Evolutionary conservation across 2,329 filamentous ascomycete genomes (phyloP), one percentile per base, ranked within the genome.

Genomic region (Dothiorella sarmentorum): DNA sequence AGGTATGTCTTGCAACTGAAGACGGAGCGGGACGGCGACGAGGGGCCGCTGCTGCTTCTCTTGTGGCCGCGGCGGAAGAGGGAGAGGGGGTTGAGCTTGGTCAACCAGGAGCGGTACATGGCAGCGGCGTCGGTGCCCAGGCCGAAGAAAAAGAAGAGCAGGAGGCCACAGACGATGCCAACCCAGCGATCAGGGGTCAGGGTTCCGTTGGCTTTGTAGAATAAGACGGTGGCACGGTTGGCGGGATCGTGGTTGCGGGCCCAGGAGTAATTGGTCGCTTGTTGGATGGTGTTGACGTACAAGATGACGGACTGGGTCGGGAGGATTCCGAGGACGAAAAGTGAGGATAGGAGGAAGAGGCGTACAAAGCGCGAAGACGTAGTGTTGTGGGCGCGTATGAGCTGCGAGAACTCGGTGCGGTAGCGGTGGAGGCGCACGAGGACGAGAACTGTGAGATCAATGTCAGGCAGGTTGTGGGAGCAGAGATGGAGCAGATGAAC

Each of bases 61-160:
- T 9, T 4, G 20, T 18, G 27, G 27, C 11, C 13, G 27, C 13
- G 5, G 17, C 4, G 7, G 35, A 31, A 24, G 17, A 38, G 20
- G 17, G n/a, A 4, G 27, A 38, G 5, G 47, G 81, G 62, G 0
- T 79, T 78, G 24, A 80, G 49, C n/a, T 67, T 69, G 22, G 73
- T 61, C 43, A 81, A 65, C 59, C 76, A 73, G 3, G 70, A 68
- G 55, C 74, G 74, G 66, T 86, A 87, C 69, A 83, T 80, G 22
- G 74, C 72, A 3, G 75, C 72, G 0, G 85, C 85, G 65, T 89
- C 86, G 24, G 74, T 75, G 27, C 85, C 86, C 15, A 85, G 79
- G 7, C 86, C 86, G 63, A 88, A 88, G 65, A 86, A 82, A n/a
- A 81, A 55, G 66, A 88, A 88, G 11, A 84, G 71, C 24, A 85